Evolutionary conservation across 441 rosid genomes (phyloP).

Genomic region (Euphorbia corollata): DNA sequence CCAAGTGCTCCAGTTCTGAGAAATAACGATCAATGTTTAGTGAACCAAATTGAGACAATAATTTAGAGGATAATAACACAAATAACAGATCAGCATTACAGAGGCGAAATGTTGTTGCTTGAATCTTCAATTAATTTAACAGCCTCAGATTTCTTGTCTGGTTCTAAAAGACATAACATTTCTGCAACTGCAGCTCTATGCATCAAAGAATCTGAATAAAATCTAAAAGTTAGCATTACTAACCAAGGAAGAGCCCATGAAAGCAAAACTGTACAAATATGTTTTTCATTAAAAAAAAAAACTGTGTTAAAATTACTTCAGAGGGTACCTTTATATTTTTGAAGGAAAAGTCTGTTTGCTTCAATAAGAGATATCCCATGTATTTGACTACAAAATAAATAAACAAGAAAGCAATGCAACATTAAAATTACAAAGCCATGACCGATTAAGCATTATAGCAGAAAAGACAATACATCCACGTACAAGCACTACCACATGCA

Average conservation of each 20-base stretch:
- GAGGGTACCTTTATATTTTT: slow-evolving; percentile 64
- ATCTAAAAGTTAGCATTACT: neutral
- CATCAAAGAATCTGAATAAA: slow-evolving; percentile 72
- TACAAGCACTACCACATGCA: neutral
- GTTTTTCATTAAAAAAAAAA: no score
- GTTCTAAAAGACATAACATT: slow-evolving; percentile 66
- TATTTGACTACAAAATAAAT: slow-evolving; percentile 55
- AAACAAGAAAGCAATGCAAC: neutral
- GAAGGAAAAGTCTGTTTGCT: slow-evolving; percentile 69
- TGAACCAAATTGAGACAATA: slow-evolving; percentile 3
- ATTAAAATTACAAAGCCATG: neutral
- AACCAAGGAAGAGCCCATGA: neutral
- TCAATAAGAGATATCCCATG: slow-evolving; percentile 67
- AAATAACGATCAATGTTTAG: neutral
- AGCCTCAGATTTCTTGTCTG: slow-evolving; percentile 68
- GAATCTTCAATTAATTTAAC: slow-evolving; percentile 81
- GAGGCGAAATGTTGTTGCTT: slow-evolving; percentile 40
- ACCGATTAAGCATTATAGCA: neutral
- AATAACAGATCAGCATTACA: slow-evolving; percentile 32
- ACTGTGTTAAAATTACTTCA: neutral
- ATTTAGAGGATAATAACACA: slow-evolving; percentile 11
- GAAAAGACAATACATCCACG: neutral
- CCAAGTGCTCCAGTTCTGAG: slow-evolving; percentile 65
- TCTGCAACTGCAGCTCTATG: slow-evolving; percentile 97
- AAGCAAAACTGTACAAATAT: neutral